Percentiles rank a stretch among this genome's conserved stretches.
phyloP scores from a whole-genome alignment of 306 rosid genomes.

The Carpinus viminea region DNA sequence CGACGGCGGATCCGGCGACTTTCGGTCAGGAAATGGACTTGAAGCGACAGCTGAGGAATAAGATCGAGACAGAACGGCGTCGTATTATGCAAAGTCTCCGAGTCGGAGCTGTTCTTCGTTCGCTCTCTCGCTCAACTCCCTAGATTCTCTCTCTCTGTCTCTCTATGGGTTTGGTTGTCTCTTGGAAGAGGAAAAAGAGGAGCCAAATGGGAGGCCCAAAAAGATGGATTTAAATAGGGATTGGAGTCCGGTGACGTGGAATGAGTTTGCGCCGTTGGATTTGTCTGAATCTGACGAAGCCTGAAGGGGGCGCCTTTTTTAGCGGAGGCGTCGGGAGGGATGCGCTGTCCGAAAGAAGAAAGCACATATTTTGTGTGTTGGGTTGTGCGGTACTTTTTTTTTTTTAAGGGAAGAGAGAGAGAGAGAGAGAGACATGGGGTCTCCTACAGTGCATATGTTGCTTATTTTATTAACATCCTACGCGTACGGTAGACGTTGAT shows the following conservation, averaged over 20 bases:
- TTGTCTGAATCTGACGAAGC: conserved; percentile 7
- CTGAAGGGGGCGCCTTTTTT: neutral
- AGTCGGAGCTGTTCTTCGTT: neutral
- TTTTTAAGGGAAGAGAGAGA: neutral
- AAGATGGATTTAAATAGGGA: conserved; percentile 16
- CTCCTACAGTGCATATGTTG: neutral
- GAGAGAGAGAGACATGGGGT: neutral
- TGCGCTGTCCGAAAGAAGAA: neutral
- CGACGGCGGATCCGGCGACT: conserved; percentile 16
- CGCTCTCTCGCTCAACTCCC: neutral
- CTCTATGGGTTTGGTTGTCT: neutral
- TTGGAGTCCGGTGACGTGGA: conserved; percentile 25
- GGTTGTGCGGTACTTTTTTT: neutral
- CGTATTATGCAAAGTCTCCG: conserved; percentile 8
- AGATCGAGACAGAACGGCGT: conserved; percentile 10
- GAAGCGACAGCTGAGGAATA: neutral
- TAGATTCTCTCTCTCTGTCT: neutral
- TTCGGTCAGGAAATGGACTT: neutral
- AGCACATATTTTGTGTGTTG: neutral
- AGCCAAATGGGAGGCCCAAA: neutral
- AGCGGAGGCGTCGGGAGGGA: neutral
- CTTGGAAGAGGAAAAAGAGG: neutral
- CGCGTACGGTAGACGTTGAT: conserved; percentile 26
- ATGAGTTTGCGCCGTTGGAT: conserved; percentile 4
- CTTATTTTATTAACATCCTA: neutral